These are phyloP conservation scores for Solanum chacoense DNA, from an alignment of 305 asterid species.

Conservation along the genomic window DNA sequence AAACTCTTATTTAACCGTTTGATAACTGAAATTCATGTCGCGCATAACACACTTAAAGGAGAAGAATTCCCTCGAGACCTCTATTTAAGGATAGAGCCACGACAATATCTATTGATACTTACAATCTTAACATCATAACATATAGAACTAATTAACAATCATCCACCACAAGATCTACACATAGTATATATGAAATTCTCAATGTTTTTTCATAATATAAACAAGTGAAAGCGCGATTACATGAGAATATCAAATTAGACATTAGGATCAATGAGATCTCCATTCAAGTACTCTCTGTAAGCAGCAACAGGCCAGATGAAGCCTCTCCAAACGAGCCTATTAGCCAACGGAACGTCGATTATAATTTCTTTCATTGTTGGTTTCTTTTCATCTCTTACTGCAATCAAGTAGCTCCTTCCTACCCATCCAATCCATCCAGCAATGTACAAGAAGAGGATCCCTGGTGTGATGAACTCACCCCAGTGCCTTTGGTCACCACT, in stretches of 20 bases:
- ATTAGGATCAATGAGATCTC: conserved; percentile 76
- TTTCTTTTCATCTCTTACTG: conserved; percentile 84
- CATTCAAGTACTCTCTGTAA: conserved; percentile 73
- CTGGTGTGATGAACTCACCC: conserved; percentile 98
- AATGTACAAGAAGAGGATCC: conserved; percentile 79
- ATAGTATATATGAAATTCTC: background rate
- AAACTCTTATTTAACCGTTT: background rate
- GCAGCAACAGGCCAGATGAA: conserved; percentile 98
- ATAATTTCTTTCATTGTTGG: conserved; percentile 88
- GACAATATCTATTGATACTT: background rate
- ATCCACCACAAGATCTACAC: background rate
- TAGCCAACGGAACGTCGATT: conserved; percentile 86
- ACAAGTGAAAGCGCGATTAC: background rate
- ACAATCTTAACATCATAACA: background rate
- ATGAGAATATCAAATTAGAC: conserved; percentile 19
- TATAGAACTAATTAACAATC: background rate
- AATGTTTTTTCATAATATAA: background rate
- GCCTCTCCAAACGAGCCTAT: conserved; percentile 72
- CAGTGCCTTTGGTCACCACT: conserved; percentile 95
- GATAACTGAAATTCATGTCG: background rate
- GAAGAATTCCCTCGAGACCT: background rate
- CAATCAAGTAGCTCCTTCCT: conserved; percentile 89
- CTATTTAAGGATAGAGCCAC: background rate
- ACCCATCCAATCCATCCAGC: conserved; percentile 99
- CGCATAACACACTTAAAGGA: background rate